These are phyloP conservation scores for Gamarada debralockiae DNA, from an alignment of 495 filamentous ascomycete species.

Conservation along the genomic window DNA sequence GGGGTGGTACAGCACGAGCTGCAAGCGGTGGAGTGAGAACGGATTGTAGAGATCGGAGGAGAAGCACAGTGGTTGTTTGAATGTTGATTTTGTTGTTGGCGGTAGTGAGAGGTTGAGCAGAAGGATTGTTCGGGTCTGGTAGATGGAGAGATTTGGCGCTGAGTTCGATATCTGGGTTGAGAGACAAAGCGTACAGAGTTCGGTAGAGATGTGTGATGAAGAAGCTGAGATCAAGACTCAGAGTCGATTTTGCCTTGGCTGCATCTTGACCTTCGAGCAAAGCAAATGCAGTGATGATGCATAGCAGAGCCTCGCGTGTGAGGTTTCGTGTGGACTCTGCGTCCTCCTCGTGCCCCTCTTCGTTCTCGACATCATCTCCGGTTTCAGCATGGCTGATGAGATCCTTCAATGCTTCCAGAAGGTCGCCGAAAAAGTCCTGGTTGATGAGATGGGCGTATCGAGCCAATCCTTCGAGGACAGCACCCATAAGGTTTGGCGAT, in stretches of 20 bases:
- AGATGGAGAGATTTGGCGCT: conserved; percentile 77
- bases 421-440: conserved; percentile 94
- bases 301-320: conserved; percentile 84
- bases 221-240: conserved; percentile 88
- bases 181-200: conserved; percentile 67
- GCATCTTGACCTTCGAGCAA: conserved; percentile 88
- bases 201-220: conserved; percentile 92
- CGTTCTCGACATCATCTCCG: conserved; percentile 41
- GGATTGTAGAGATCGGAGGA: conserved; percentile 78
- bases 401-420: conserved; percentile 91
- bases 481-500: conserved; percentile 79
- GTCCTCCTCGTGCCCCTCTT: conserved; percentile 38
- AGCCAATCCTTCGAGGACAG: conserved; percentile 86
- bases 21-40: conserved; percentile 66
- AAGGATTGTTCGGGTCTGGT: conserved; percentile 58
- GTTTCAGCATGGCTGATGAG: conserved; percentile 68
- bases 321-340: conserved; percentile 54
- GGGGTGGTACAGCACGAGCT: conserved; percentile 60
- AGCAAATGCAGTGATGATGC: conserved; percentile 91
- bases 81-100: conserved; percentile 75
- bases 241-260: conserved; percentile 51
- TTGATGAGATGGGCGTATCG: conserved; percentile 93
- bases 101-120: conserved; percentile 20
- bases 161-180: conserved; percentile 83
- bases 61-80: conserved; percentile 84